Evolutionary conservation across 345 rosid genomes (phyloP).

Genomic region (Rhodomyrtus tomentosa): DNA sequence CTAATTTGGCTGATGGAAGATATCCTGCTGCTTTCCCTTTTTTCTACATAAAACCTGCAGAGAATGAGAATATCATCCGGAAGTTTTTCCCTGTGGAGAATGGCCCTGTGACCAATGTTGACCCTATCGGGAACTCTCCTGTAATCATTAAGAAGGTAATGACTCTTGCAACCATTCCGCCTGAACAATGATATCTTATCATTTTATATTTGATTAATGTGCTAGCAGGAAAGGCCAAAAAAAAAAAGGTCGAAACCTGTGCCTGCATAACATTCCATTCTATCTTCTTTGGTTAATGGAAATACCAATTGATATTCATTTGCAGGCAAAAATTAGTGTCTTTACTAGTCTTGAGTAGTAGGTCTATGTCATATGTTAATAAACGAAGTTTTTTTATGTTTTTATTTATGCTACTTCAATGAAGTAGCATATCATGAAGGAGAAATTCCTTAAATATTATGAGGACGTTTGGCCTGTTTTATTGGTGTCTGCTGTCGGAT

Average conservation of each 20-base stretch:
- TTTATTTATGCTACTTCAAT: not conserved
- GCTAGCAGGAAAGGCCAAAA: not conserved
- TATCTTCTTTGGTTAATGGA: not conserved
- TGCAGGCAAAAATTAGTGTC: not conserved
- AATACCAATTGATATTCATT: not conserved
- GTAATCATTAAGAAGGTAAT: constrained; percentile 37
- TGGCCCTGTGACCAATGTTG: constrained; percentile 35
- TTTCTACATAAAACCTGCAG: constrained; percentile 60
- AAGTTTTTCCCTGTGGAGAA: constrained; percentile 30
- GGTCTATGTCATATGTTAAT: not conserved
- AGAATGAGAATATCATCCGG: constrained; percentile 22
- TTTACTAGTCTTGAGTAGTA: not conserved
- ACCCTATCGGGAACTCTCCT: constrained; percentile 47
- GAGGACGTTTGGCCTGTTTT: not conserved
- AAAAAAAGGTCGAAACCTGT: not conserved
- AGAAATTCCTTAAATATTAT: not conserved
- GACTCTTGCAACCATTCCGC: not conserved
- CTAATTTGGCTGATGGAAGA: constrained; percentile 61
- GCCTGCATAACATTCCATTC: not conserved
- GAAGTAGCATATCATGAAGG: not conserved
- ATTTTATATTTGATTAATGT: not conserved
- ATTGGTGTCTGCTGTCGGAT: not conserved
- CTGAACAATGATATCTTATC: not conserved
- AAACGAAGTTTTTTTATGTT: too few relatives aligned
- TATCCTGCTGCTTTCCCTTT: constrained; percentile 81